Conservation (phyloP, 140 eudicot genomes). For the Oenanthe javanica region DNA sequence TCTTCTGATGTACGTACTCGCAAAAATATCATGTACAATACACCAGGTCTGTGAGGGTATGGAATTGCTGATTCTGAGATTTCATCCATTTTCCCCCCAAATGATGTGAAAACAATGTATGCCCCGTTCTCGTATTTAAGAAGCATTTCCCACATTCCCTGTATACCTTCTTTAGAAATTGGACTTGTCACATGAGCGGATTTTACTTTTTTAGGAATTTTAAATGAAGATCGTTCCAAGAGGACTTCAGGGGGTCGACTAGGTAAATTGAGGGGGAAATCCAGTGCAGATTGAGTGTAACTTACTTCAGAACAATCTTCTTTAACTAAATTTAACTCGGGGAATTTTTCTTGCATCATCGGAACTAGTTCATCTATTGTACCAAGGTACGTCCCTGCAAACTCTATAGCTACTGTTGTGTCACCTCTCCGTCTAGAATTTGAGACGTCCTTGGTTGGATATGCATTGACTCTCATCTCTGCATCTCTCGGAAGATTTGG, state of each 20-base stretch:
- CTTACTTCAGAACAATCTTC: constrained; percentile 2
- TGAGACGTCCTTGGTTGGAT: not conserved
- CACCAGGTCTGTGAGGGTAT: not conserved
- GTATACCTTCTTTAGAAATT: not conserved
- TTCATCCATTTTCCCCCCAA: not conserved
- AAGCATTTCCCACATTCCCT: not conserved
- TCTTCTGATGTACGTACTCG: not conserved
- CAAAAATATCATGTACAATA: not conserved
- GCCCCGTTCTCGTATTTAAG: not conserved
- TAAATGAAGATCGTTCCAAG: not conserved
- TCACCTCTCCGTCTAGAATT: not conserved
- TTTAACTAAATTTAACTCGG: not conserved
- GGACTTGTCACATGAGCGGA: not conserved
- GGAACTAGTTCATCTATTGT: not conserved
- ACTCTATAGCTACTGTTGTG: not conserved
- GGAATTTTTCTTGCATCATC: not conserved
- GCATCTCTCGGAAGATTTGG: not conserved
- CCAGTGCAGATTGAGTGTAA: not conserved
- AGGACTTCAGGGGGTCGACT: not conserved
- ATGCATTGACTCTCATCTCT: not conserved
- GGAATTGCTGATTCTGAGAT: not conserved
- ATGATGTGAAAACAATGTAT: not conserved
- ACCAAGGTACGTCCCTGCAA: not conserved
- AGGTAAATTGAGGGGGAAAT: not conserved
- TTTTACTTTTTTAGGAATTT: not conserved